Conservation (phyloP, 2,329 filamentous ascomycete species). For the Thelonectria blattea region DNA sequence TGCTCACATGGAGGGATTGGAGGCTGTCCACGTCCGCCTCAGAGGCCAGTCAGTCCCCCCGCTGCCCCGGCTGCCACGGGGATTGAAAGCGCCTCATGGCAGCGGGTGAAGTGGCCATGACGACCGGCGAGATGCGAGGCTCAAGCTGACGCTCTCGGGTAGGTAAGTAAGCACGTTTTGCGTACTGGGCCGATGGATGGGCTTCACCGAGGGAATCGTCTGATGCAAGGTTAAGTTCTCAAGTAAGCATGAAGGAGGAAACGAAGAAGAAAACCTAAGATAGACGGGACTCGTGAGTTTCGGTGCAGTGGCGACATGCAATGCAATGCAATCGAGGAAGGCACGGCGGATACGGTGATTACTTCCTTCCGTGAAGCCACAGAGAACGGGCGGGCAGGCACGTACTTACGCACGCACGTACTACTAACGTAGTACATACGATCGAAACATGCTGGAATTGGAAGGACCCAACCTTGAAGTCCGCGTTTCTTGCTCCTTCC, state of each 20-base stretch:
- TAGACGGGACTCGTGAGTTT: background rate
- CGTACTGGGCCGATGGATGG: background rate
- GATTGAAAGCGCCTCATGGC: background rate
- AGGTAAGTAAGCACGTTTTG: background rate
- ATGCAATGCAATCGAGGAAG: constrained; percentile 5
- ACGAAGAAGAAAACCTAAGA: background rate
- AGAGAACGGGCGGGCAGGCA: background rate
- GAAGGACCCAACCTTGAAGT: background rate
- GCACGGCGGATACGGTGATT: no score
- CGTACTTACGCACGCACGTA: no score
- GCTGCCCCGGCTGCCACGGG: constrained; percentile 1
- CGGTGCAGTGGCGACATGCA: constrained; percentile 4
- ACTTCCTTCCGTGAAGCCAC: background rate
- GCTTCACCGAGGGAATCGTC: background rate
- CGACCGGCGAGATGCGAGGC: background rate
- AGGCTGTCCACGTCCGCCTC: background rate
- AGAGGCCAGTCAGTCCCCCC: constrained; percentile 3
- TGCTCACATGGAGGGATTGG: constrained; percentile 13
- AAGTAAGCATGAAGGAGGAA: background rate
- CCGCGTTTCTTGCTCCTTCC: background rate
- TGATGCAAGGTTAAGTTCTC: background rate
- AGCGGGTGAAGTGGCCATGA: constrained; percentile 1
- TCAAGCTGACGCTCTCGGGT: background rate
- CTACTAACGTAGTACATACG: no score
- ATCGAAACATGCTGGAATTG: no score